Evolutionary conservation across 441 rosid species (phyloP), one percentile per base, ranked within the genome.

Genomic region (Mallotus repandus): DNA sequence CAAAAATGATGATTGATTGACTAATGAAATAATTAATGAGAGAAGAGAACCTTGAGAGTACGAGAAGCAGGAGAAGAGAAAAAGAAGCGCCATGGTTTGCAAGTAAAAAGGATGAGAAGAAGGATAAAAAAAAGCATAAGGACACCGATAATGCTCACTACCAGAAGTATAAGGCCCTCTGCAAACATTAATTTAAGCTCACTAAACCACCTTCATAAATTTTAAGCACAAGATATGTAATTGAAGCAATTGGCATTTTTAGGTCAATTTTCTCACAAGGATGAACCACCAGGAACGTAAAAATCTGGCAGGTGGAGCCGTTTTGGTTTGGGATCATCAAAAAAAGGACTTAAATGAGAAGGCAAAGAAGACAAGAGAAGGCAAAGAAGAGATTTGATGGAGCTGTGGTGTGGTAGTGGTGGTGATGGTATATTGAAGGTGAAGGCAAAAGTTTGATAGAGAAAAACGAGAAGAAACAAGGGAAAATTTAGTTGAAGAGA

Each of bases 61-160:
- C 82, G 86, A 78, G 84, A 74, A 63, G 72, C 76, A 22, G 75
- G 80, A 68, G 75, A 79, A 63, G 84, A 60, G 82, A 77, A 81
- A 74, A 87, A 73, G 81, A 76, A 87, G 25, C 96, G 99, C 98
- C 99, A 95, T 78, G 99, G 98, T 76, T 86, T 88, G 83, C 90
- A 92, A 83, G 87, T 91, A 79, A 87, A 53, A 75, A 92, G 74
- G 88, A 91, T 61, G 83, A 87, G 73, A 75, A 95, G 49, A 84
- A 88, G 32, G 84, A 92, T 74, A 77, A 94, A 67, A 71, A 90
- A 78, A 81, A 94, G 77, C 97, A 92, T 82, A 77, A 94, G 87
- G 72, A 82, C 62, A 76, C 81, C 85, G 75, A 85, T 76, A 86
- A 85, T 85, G 89, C 73, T 81, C 76, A 52, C 82, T 68, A 78